These are phyloP conservation scores for Avena atlantica DNA, from an alignment of 176 grass and related monocot genomes.

Conservation along the genomic window DNA sequence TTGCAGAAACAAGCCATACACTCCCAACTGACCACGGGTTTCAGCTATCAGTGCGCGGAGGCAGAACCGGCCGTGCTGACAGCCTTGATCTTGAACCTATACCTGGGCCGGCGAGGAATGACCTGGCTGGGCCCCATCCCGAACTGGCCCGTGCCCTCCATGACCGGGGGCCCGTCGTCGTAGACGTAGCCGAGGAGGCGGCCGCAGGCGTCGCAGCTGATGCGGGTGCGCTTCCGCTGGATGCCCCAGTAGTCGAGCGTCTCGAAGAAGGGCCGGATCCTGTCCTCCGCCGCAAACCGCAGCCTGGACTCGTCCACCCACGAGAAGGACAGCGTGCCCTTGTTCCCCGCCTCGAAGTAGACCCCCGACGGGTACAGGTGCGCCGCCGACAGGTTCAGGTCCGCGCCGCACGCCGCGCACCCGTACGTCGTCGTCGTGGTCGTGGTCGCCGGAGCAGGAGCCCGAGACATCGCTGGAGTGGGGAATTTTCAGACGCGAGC, in stretches of 20 bases:
- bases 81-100: constrained; percentile 89
- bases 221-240: constrained; percentile 74
- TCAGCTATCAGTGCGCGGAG: no score
- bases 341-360: constrained; percentile 91
- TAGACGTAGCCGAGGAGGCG: constrained; percentile 78
- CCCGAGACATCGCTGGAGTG: neutral
- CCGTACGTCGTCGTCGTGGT: constrained; percentile 27
- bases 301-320: constrained; percentile 84
- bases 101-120: constrained; percentile 66
- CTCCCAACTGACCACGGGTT: no score
- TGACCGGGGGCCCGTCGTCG: constrained; percentile 78
- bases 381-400: constrained; percentile 74
- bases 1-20: neutral
- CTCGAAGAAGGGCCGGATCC: constrained; percentile 84
- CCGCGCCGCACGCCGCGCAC: constrained; percentile 68
- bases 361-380: constrained; percentile 68
- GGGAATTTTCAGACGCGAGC: neutral
- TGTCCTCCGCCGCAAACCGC: constrained; percentile 71
- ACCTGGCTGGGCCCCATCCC: constrained; percentile 89
- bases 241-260: constrained; percentile 87
- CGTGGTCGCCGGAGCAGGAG: neutral
- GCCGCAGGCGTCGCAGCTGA: constrained; percentile 74
- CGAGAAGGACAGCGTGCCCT: constrained; percentile 90
- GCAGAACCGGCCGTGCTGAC: constrained; percentile 26
- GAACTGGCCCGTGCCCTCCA: constrained; percentile 68